Evolutionary conservation across 805 yeast genomes (phyloP), one percentile per base, ranked within the genome.

Genomic region (Metschnikowia orientalis): DNA sequence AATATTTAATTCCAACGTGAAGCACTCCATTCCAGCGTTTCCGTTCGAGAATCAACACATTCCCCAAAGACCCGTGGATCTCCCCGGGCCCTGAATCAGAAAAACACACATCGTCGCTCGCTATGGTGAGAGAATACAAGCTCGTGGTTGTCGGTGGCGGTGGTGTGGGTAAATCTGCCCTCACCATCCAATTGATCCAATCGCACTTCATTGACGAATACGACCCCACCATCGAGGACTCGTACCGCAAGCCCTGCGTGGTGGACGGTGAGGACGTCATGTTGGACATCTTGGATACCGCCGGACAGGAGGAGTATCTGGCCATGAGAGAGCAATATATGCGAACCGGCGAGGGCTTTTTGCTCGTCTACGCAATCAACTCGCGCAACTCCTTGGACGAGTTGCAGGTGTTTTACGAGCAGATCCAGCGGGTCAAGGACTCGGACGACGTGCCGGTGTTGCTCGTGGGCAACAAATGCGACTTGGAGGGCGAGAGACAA

Each of bases 121-220:
- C 17, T 13, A 59, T 56, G 62, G 69, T 75, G 36, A 73, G 82
- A 59, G 96, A 89, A 60, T 90, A 80, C 58, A 88, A 94, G 56
- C 64, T 92, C 39, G 98, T 92, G 4, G 97, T 90, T 27, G 96
- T 90, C 36, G 98, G 97, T 36, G 97, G 97, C 23, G 97, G 97
- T 55, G 97, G 96, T 63, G 98, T 92, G 35, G 98, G 98, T 63
- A 92, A 92, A 60, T 82, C 95, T 15, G 97, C 98, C 5, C 67
- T 92, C 43, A 92, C 98, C 17, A 92, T 92, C 45, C 95, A 92
- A 60, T 73, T 92, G 53, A 88, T 92, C 35, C 97, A 90, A 59
- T 77, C 88, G 21, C 96, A 89, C 52, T 92, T 92, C 54, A 95
- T 90, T 19, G 96, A 89, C 58, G 98, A 92, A 57, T 92, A 92